Evolutionary conservation across 257 asterid species (phyloP).

Genomic region (Fraxinus anomala): DNA sequence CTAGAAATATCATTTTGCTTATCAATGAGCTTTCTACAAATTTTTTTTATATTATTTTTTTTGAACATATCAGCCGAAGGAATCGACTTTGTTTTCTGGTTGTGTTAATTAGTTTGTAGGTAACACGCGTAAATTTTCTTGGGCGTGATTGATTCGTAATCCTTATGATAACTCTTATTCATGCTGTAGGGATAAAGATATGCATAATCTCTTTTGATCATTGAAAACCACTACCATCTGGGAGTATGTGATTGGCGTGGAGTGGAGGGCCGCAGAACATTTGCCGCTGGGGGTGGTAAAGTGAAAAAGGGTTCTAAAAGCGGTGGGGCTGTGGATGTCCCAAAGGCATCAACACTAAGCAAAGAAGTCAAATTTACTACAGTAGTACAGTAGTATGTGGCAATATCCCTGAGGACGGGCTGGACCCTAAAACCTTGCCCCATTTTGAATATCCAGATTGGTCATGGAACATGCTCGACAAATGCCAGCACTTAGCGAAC

Average conservation of each 20-base stretch:
- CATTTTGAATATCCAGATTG: constrained; percentile 89
- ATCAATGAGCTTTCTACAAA: too few relatives aligned
- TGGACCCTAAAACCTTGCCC: constrained; percentile 73
- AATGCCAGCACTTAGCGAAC: constrained; percentile 76
- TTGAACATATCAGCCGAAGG: too few relatives aligned
- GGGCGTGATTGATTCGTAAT: neutral
- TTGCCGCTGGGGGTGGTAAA: constrained; percentile 81
- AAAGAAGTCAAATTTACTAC: constrained; percentile 87
- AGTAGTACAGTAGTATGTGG: constrained; percentile 64
- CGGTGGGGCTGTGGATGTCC: constrained; percentile 68
- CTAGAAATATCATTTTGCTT: too few relatives aligned
- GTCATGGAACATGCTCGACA: constrained; percentile 79
- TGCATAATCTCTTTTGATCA: constrained; percentile 46
- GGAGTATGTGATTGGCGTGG: constrained; percentile 35
- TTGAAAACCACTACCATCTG: constrained; percentile 41
- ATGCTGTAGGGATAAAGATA: constrained; percentile 40
- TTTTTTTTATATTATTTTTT: too few relatives aligned
- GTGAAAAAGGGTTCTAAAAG: constrained; percentile 83
- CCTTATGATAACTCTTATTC: constrained; percentile 19
- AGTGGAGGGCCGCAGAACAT: constrained; percentile 54
- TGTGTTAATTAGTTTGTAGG: neutral
- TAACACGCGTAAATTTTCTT: too few relatives aligned
- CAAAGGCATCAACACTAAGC: constrained; percentile 68
- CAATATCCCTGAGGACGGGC: constrained; percentile 79
- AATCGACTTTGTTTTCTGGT: neutral